These are phyloP conservation scores for Coleophoma crateriformis DNA, from an alignment of 2,329 filamentous ascomycete species.

Conservation along the genomic window DNA sequence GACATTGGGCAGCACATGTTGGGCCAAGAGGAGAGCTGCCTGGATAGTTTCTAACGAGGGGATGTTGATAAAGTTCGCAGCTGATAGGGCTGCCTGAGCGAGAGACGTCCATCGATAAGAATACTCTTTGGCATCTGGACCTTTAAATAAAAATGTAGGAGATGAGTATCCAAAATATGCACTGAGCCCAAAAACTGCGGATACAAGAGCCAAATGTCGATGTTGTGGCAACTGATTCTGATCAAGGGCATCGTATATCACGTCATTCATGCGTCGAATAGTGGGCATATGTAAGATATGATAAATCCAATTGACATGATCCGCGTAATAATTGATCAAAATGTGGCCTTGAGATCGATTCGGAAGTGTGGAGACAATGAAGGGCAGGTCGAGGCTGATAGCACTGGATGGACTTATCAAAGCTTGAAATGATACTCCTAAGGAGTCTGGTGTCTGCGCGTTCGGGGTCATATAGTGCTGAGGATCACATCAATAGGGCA, in stretches of 20 bases:
- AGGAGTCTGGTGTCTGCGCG: neutral
- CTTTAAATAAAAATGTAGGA: conserved; percentile 4
- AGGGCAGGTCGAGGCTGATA: conserved; percentile 5
- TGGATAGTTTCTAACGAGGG: conserved; percentile 30
- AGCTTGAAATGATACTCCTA: neutral
- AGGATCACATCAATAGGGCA: too few relatives aligned
- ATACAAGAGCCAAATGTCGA: conserved; percentile 10
- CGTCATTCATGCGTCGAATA: conserved; percentile 5
- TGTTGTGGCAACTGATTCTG: conserved; percentile 6
- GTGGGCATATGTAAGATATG: conserved; percentile 18
- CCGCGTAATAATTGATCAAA: conserved; percentile 12
- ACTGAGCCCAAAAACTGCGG: conserved; percentile 13
- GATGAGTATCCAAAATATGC: conserved; percentile 11
- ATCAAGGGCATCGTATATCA: conserved; percentile 11
- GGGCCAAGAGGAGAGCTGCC: conserved; percentile 28
- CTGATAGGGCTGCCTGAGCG: conserved; percentile 15
- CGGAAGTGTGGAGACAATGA: conserved; percentile 6
- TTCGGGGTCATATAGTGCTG: neutral
- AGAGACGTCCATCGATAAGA: conserved; percentile 9
- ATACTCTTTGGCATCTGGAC: neutral
- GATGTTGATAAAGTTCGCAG: conserved; percentile 18
- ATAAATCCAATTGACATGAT: conserved; percentile 16
- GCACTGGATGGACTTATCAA: neutral
- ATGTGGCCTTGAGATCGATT: conserved; percentile 5
- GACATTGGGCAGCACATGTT: conserved; percentile 28